Percentiles rank a stretch among this genome's conserved stretches.
phyloP scores from a whole-genome alignment of 225 moss, liverwort and hornwort genomes.

The Antitrichia curtipendula region DNA sequence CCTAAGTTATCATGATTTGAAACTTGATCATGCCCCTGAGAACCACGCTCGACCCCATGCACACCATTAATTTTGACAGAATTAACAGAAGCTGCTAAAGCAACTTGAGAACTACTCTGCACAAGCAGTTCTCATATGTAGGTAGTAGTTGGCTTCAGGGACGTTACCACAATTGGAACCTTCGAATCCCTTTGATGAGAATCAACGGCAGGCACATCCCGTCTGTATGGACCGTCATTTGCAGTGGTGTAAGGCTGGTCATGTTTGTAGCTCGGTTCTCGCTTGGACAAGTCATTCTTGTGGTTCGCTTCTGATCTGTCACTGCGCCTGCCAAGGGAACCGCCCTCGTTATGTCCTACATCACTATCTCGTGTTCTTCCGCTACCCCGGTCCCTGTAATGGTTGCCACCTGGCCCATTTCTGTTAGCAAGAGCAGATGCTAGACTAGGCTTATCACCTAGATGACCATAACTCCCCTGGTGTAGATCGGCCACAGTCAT shows the following conservation, averaged over 20 bases:
- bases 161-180: slow-evolving; percentile 46
- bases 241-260: slow-evolving; percentile 37
- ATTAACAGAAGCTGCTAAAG: slow-evolving; percentile 34
- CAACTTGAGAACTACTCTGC: slow-evolving; percentile 42
- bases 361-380: slow-evolving; percentile 59
- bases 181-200: slow-evolving; percentile 51
- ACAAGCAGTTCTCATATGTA: slow-evolving; percentile 44
- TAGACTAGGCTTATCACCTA: slow-evolving; percentile 52
- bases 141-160: slow-evolving; percentile 27
- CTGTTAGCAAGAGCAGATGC: slow-evolving; percentile 59
- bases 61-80: slow-evolving; percentile 7
- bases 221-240: slow-evolving; percentile 30
- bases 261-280: slow-evolving; percentile 30
- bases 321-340: slow-evolving; percentile 30
- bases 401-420: slow-evolving; percentile 63
- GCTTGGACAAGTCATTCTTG: slow-evolving; percentile 36
- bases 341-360: slow-evolving; percentile 42
- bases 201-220: slow-evolving; percentile 36
- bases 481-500: slow-evolving; percentile 77
- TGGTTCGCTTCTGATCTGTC: slow-evolving; percentile 53
- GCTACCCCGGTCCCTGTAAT: slow-evolving; percentile 65
- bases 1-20: background rate
- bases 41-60: slow-evolving; percentile 9
- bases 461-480: slow-evolving; percentile 14
- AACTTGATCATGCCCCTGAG: background rate